Percentiles rank a stretch among this genome's conserved stretches.
phyloP scores from a whole-genome alignment of 2,329 filamentous ascomycete genomes.

The Mariannaea sp. region DNA sequence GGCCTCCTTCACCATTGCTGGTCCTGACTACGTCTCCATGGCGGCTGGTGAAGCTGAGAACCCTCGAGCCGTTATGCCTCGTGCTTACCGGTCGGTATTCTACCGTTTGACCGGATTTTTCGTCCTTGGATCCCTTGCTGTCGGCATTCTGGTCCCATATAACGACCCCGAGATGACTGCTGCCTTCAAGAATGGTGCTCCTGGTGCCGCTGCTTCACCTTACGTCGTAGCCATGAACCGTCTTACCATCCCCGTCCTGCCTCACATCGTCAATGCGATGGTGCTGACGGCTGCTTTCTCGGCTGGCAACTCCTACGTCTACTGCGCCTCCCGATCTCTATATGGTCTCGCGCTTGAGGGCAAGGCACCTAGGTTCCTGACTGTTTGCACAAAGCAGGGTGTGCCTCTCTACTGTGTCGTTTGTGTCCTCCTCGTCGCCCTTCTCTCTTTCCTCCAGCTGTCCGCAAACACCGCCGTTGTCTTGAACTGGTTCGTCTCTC shows the following conservation, averaged over 20 bases:
- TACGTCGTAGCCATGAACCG: slow-evolving; percentile 72
- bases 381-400: slow-evolving; percentile 64
- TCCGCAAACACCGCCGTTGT: slow-evolving; percentile 68
- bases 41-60: slow-evolving; percentile 75
- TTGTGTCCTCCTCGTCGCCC: slow-evolving; percentile 67
- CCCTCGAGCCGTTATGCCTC: slow-evolving; percentile 70
- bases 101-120: slow-evolving; percentile 79
- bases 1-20: slow-evolving; percentile 70
- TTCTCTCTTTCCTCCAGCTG: slow-evolving; percentile 76
- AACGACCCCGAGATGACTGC: slow-evolving; percentile 65
- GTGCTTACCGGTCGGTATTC: slow-evolving; percentile 78
- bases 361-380: slow-evolving; percentile 66
- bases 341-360: slow-evolving; percentile 72
- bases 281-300: slow-evolving; percentile 70
- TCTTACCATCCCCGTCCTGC: slow-evolving; percentile 64
- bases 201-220: slow-evolving; percentile 71
- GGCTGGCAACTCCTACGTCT: slow-evolving; percentile 68
- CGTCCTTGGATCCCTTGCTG: slow-evolving; percentile 72
- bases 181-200: slow-evolving; percentile 62
- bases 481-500: slow-evolving; percentile 72
- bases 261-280: slow-evolving; percentile 75
- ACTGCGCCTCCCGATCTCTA: slow-evolving; percentile 70
- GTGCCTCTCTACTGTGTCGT: slow-evolving; percentile 76
- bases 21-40: slow-evolving; percentile 70
- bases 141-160: slow-evolving; percentile 74